These are phyloP conservation scores for Sporothrix variecibatus DNA, from an alignment of 2,329 filamentous ascomycete genomes.

Conservation along the genomic window DNA sequence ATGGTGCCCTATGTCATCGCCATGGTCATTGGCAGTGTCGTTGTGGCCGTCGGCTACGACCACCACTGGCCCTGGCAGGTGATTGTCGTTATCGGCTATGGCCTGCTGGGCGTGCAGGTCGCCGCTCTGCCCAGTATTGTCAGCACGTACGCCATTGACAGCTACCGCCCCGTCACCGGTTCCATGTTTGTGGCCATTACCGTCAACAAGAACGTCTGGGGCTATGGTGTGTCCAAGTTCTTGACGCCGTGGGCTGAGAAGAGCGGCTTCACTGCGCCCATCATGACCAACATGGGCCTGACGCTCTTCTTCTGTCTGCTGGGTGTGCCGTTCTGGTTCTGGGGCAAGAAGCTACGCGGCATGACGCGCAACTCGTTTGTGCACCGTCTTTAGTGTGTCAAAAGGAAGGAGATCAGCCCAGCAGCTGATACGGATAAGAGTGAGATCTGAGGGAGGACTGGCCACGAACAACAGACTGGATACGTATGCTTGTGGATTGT, in stretches of 20 bases:
- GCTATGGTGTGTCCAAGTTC: constrained; percentile 37
- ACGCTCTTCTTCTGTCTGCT: constrained; percentile 32
- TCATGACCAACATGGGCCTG: constrained; percentile 36
- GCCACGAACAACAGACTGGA: not conserved
- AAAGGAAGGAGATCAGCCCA: too few relatives aligned
- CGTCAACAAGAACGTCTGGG: constrained; percentile 38
- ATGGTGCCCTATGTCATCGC: constrained; percentile 48
- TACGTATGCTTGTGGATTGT: not conserved
- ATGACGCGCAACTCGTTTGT: constrained; percentile 36
- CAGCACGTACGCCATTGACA: constrained; percentile 62
- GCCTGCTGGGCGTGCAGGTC: constrained; percentile 38
- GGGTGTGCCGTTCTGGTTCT: constrained; percentile 36
- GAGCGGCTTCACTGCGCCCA: constrained; percentile 33
- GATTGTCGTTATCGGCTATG: constrained; percentile 53
- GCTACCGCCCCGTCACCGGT: constrained; percentile 65
- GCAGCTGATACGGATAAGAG: not conserved
- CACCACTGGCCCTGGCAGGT: constrained; percentile 50
- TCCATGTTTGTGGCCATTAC: constrained; percentile 35
- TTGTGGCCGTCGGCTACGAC: constrained; percentile 51
- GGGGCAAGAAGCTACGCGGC: constrained; percentile 40
- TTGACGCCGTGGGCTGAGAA: constrained; percentile 35
- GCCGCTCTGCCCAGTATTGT: constrained; percentile 59
- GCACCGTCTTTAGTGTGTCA: not conserved
- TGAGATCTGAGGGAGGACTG: not conserved
- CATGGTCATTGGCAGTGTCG: constrained; percentile 48